A percentile compares a stretch with the other conserved stretches of the same genome.
Conservation (phyloP, 1,139 yeast species). For the Suhomyces chickasaworum region DNA sequence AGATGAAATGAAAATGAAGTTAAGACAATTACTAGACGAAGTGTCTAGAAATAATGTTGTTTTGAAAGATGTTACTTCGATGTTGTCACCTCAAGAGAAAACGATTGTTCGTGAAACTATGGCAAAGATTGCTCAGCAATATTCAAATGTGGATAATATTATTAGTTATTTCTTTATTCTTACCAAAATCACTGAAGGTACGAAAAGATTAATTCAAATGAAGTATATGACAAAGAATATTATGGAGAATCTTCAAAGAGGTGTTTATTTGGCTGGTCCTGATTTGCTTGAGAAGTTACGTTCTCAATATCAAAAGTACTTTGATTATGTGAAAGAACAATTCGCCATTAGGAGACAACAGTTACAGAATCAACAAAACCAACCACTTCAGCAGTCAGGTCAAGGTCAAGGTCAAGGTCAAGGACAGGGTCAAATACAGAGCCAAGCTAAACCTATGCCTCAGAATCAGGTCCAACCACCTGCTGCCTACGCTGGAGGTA, state of each 20-base stretch:
- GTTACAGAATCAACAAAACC: constrained; percentile 25
- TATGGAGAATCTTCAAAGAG: constrained; percentile 64
- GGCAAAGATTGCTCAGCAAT: constrained; percentile 60
- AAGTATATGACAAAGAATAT: constrained; percentile 78
- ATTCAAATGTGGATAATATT: constrained; percentile 70
- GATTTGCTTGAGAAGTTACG: constrained; percentile 71
- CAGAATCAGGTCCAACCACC: neutral
- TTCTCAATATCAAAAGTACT: constrained; percentile 71
- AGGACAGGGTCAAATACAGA: neutral
- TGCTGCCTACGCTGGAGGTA: constrained; percentile 7
- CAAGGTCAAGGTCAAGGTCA: neutral
- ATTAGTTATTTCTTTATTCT: constrained; percentile 76
- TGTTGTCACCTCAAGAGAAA: constrained; percentile 65
- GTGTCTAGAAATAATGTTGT: constrained; percentile 68
- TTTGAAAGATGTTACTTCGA: constrained; percentile 63
- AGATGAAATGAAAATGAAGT: constrained; percentile 48
- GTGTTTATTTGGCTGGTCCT: constrained; percentile 65
- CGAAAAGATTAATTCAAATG: constrained; percentile 74
- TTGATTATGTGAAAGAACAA: constrained; percentile 65
- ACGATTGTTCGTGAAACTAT: constrained; percentile 60
- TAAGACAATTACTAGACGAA: constrained; percentile 67
- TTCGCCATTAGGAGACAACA: constrained; percentile 40
- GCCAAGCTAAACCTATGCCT: neutral
- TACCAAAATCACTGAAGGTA: constrained; percentile 72
- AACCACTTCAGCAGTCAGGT: constrained; percentile 6